phyloP scores from a whole-genome alignment of 2,329 filamentous ascomycete genomes.

The Trichoderma endophyticum region DNA sequence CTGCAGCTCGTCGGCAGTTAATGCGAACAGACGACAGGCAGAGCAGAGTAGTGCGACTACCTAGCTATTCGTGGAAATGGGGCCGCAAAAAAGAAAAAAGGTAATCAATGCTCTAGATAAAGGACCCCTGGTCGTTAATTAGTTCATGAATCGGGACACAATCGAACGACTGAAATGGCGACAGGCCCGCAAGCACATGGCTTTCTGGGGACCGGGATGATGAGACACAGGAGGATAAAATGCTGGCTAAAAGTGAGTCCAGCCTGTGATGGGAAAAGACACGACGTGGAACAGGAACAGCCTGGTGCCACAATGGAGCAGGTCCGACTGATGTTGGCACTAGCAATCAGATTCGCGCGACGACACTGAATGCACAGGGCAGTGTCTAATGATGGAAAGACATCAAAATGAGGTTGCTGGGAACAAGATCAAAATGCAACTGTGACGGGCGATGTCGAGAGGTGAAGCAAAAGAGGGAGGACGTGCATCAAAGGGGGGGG shows the following conservation, averaged over 20 bases:
- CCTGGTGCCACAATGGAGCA: not conserved
- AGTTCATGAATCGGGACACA: constrained; percentile 12
- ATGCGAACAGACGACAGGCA: not conserved
- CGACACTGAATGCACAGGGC: not conserved
- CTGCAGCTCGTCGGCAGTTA: constrained; percentile 6
- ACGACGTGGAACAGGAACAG: not conserved
- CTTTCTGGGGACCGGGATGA: constrained; percentile 9
- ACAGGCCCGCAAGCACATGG: constrained; percentile 19
- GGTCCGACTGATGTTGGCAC: not conserved
- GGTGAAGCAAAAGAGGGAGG: not conserved
- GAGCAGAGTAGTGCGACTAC: not conserved
- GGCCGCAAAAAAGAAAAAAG: not conserved
- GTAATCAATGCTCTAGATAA: constrained; percentile 10
- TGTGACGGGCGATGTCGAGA: not conserved
- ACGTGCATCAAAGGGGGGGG: not conserved
- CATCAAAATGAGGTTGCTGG: not conserved
- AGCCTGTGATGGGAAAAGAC: not conserved
- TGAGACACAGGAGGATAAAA: constrained; percentile 9
- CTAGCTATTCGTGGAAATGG: constrained; percentile 15
- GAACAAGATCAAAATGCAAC: not conserved
- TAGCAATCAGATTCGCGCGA: not conserved
- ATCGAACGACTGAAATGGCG: constrained; percentile 13
- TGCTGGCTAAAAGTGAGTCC: not conserved
- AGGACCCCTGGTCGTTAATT: constrained; percentile 15
- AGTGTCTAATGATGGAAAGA: not conserved